Percentiles rank a stretch among this genome's conserved stretches.
These are phyloP conservation scores for Aspergillus sp. DNA, from an alignment of 2,329 filamentous ascomycete species.

Conservation along the genomic window DNA sequence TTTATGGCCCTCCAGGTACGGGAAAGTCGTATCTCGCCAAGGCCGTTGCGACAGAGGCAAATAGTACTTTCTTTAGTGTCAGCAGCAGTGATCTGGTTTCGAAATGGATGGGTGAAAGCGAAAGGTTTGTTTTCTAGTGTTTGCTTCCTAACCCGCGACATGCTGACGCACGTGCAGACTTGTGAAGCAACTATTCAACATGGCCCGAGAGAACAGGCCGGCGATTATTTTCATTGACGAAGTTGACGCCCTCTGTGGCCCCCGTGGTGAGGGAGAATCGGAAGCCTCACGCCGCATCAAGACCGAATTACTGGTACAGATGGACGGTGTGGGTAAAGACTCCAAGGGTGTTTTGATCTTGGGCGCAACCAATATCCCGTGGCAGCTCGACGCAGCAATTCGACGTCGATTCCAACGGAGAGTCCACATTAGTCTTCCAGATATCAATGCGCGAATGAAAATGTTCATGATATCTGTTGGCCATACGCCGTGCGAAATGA, in stretches of 20 bases:
- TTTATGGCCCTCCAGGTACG: slow-evolving; percentile 93
- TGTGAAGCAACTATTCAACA: slow-evolving; percentile 92
- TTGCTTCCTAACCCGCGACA: neutral
- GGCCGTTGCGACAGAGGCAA: slow-evolving; percentile 94
- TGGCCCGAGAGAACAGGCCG: slow-evolving; percentile 96
- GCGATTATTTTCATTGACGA: slow-evolving; percentile 99
- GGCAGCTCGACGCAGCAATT: slow-evolving; percentile 95
- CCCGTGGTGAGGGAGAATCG: slow-evolving; percentile 87
- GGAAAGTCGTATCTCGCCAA: slow-evolving; percentile 98
- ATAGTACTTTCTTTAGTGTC: slow-evolving; percentile 98
- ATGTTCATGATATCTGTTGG: slow-evolving; percentile 98
- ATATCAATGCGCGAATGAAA: slow-evolving; percentile 73
- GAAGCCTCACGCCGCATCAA: slow-evolving; percentile 97
- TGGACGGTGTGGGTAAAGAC: slow-evolving; percentile 97
- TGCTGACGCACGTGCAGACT: slow-evolving; percentile 47
- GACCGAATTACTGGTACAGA: slow-evolving; percentile 95
- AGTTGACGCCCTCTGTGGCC: slow-evolving; percentile 91
- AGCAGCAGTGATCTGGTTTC: slow-evolving; percentile 94
- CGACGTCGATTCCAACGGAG: slow-evolving; percentile 89
- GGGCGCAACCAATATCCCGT: slow-evolving; percentile 95
- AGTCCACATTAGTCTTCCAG: slow-evolving; percentile 91
- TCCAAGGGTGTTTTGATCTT: slow-evolving; percentile 88
- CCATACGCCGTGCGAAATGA: slow-evolving; percentile 78
- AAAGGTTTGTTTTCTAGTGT: slow-evolving; percentile 56
- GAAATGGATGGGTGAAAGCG: slow-evolving; percentile 99